Conservation (phyloP, 2,329 filamentous ascomycete species). For the Scedosporium dehoogii region DNA sequence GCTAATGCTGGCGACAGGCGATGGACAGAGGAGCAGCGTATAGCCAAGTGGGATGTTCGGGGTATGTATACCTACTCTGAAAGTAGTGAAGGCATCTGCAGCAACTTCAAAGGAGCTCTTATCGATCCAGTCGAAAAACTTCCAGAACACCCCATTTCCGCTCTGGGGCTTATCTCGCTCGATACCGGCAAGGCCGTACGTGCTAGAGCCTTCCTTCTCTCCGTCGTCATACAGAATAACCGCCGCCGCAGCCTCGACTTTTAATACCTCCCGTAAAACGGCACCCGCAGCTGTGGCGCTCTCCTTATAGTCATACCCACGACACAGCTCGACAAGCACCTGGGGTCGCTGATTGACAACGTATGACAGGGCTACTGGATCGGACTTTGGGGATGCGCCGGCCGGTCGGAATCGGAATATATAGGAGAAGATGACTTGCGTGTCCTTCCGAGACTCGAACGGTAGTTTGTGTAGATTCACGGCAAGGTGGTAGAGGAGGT, state of each 20-base stretch:
- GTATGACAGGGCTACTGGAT: conserved; percentile 79
- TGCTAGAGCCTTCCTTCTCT: conserved; percentile 56
- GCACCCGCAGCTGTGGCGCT: conserved; percentile 87
- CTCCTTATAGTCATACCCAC: conserved; percentile 81
- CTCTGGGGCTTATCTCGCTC: conserved; percentile 66
- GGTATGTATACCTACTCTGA: conserved; percentile 53
- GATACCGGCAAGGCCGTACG: conserved; percentile 68
- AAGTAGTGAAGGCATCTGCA: conserved; percentile 95
- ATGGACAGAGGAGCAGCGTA: neutral
- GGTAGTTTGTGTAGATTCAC: conserved; percentile 74
- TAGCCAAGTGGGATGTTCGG: neutral
- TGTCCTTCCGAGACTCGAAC: conserved; percentile 93
- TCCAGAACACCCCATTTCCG: conserved; percentile 87
- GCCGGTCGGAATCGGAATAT: conserved; percentile 81
- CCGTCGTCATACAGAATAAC: conserved; percentile 91
- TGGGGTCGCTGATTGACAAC: conserved; percentile 80
- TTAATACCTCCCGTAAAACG: conserved; percentile 77
- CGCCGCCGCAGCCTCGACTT: conserved; percentile 82
- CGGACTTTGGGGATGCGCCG: conserved; percentile 54
- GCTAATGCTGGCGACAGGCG: no score
- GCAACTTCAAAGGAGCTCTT: conserved; percentile 93
- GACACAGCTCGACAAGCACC: conserved; percentile 78
- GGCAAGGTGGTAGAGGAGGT: conserved; percentile 77
- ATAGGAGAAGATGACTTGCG: conserved; percentile 91
- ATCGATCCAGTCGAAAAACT: conserved; percentile 95